Base-by-base conservation (phyloP, 1,139 yeast genomes). In the Debaryomycetaceae sp. region DNA sequence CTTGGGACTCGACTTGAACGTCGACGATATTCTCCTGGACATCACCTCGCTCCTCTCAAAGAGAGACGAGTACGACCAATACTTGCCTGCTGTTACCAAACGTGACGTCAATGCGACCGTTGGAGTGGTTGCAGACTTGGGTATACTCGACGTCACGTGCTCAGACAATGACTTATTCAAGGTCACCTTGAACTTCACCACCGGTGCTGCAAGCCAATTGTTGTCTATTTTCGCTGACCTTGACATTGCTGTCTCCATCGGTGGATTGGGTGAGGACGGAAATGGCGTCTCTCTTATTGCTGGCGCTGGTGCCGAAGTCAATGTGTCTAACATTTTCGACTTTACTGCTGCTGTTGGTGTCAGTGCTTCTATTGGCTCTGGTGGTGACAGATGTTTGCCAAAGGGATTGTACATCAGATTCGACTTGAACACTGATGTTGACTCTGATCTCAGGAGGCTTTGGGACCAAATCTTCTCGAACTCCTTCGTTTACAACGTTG, bases 321-420 rank as follows among this genome's bases (percentile, higher is more conserved):
- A 57, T 40, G 51, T 63, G 40, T 55, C 51, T 42, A 60, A 62
- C 52, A 51, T 59, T 31, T 63, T 62, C 55, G 49, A 57, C 48
- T 64, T 66, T 66, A 51, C 61, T 39, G 59, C 65, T 39, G 50
- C 63, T 27, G 53, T 63, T 36, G 49, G 60, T 41, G 61, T 65
- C 34, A 53, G 59, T 39, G 62, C 63, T 27, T 42, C 50, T 27
- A 35, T 49, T 31, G 50, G 31, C 2, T 7, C 55, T 47, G 52
- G 44, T 36, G 59, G 59, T 49, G 52, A 55, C 44, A 62, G 51
- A 58, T 65, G 69, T 55, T 63, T 66, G 47, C 70, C 70, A 45
- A 55, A 54, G 34, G 59, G 54, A 42, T 62, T 64, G 49, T 46
- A 57, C 40, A 59, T 65, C 49, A 54, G 55, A 24, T 53, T 62